Base-by-base conservation (phyloP, 179 eudicot species). In the Spergularia azorica region DNA sequence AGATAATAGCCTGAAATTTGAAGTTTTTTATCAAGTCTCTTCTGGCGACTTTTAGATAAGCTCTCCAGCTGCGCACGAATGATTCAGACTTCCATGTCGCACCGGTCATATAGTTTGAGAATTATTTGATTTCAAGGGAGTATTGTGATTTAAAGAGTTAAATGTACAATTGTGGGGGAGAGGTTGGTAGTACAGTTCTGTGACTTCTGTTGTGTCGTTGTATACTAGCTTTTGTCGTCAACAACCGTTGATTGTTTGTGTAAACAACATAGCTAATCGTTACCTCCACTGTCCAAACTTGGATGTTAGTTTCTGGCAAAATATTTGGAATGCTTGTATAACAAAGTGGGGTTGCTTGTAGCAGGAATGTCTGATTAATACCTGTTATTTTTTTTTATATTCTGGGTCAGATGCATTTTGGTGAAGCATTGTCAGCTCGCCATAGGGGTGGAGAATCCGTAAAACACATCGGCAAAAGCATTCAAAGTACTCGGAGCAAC, bases 391-490 rank as follows among this genome's bases (percentile, higher is more conserved):
- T 52, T 60, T 56, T 51, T 73, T n/a, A n/a, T 79, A 59, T 61
- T 71, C 75, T 76, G 82, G 68, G 76, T 71, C 82, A 95, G 98
- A 83, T 88, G 81, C 99, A 95, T 87, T 95, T 95, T 89, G 98
- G 89, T 78, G 97, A 95, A 84, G 99, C 90, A n/a, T 76, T 93
- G 81, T 88, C 96, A 52, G 98, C 91, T 64, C 87, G 97, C 76
- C 81, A 75, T 81, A 92, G 83, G 85, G 84, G 80, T 48, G 92
- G 92, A 79, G 97, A 90, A 71, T 81, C 95, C 59, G 85, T 87
- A 56, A 93, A 88, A 84, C 87, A 89, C 69, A 85, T 82, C 74
- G 87, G 90, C 70, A 95, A 89, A 86, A 95, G 94, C 16, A 76
- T 80, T 55, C 89, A 98, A 67, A 90, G 94, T 36, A 91, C 51